Percentiles rank a stretch among this genome's conserved stretches.
phyloP scores from a whole-genome alignment of 2,329 filamentous ascomycete species.

The Neofusicoccum ribis region DNA sequence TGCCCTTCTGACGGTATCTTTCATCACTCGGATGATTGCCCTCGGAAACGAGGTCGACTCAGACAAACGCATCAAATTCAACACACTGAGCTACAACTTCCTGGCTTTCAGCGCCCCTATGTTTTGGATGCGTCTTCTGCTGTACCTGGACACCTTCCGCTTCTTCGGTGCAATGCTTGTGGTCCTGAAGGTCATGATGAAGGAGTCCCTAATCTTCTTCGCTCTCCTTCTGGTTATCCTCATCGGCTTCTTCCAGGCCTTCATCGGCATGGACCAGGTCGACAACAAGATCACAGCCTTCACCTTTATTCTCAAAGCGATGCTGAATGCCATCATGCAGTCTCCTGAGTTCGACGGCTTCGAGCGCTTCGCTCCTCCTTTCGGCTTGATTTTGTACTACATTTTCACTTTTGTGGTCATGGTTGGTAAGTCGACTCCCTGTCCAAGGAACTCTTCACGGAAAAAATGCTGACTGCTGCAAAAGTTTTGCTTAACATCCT shows the following conservation, averaged over 20 bases:
- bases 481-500: constrained; percentile 85
- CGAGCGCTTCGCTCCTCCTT: constrained; percentile 86
- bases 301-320: constrained; percentile 73
- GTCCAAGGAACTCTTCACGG: no score
- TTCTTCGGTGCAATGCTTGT: constrained; percentile 99
- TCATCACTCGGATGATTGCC: constrained; percentile 77
- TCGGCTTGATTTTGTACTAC: constrained; percentile 94
- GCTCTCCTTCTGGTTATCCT: constrained; percentile 82
- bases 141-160: constrained; percentile 89
- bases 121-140: constrained; percentile 91
- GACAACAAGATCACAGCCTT: constrained; percentile 66
- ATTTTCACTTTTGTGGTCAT: constrained; percentile 97
- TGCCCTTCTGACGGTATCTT: constrained; percentile 71
- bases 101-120: constrained; percentile 89
- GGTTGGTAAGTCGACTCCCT: constrained; percentile 51
- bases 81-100: constrained; percentile 88
- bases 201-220: constrained; percentile 88
- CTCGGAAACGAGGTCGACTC: constrained; percentile 59
- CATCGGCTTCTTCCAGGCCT: constrained; percentile 86
- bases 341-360: constrained; percentile 88
- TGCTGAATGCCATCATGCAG: constrained; percentile 90
- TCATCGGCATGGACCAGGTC: constrained; percentile 84
- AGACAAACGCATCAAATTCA: constrained; percentile 62
- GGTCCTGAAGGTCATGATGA: constrained; percentile 74
- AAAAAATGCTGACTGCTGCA: not conserved